Percentiles rank a stretch among this genome's conserved stretches.
Evolutionary conservation across 176 grass and related monocot genomes (phyloP).

Genomic region (Musa schizocarpa): DNA sequence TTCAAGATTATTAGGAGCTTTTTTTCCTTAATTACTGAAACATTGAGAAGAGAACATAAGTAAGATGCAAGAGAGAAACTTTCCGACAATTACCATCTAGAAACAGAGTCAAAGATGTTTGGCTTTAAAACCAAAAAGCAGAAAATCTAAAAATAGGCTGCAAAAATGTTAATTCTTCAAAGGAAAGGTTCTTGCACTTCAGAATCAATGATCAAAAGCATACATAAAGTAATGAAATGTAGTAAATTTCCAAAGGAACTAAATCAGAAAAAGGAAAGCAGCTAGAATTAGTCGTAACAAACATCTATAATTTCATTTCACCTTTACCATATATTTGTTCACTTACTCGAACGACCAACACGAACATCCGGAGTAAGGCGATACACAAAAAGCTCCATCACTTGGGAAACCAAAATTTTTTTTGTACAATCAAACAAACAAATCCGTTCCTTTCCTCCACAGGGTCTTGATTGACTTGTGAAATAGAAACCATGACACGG

Average conservation of each 20-base stretch:
- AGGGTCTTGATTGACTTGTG: slow-evolving; percentile 16
- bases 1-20: neutral
- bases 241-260: neutral
- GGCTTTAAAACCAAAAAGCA: neutral
- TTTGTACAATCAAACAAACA: slow-evolving; percentile 10
- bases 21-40: too few species aligned
- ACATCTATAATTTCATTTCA: neutral
- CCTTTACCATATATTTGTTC: neutral
- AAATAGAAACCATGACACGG: slow-evolving; percentile 39
- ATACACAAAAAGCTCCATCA: neutral
- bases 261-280: neutral
- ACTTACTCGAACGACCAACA: neutral
- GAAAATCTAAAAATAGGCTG: neutral
- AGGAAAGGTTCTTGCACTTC: neutral
- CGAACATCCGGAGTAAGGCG: neutral
- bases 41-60: neutral
- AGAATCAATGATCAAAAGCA: neutral
- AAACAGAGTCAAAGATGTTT: neutral
- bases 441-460: slow-evolving; percentile 14
- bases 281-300: neutral
- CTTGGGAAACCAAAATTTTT: neutral
- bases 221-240: neutral
- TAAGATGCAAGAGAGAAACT: neutral
- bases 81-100: neutral
- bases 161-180: too few species aligned